Conservation (phyloP, 2,329 filamentous ascomycete genomes). For the Sporothrix variecibatus region DNA sequence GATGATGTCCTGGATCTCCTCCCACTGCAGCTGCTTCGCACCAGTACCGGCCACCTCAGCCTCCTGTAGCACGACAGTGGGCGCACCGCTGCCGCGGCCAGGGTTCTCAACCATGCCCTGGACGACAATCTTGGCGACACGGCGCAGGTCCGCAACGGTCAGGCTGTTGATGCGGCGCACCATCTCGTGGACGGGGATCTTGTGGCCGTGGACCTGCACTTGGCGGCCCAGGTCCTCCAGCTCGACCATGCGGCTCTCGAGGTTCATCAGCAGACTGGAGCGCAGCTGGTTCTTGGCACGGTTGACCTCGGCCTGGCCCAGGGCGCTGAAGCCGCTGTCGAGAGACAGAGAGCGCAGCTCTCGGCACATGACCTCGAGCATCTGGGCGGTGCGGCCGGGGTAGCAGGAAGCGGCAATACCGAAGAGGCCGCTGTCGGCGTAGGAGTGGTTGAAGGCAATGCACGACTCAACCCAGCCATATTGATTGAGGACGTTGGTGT, state of each 20-base stretch:
- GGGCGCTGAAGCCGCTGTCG: slow-evolving; percentile 70
- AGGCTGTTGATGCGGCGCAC: slow-evolving; percentile 81
- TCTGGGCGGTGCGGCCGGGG: slow-evolving; percentile 73
- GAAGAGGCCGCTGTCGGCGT: slow-evolving; percentile 93
- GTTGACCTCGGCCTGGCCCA: slow-evolving; percentile 77
- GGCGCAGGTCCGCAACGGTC: slow-evolving; percentile 75
- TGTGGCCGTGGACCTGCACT: slow-evolving; percentile 93
- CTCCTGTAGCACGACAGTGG: slow-evolving; percentile 93
- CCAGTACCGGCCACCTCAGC: slow-evolving; percentile 72
- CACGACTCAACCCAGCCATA: slow-evolving; percentile 97
- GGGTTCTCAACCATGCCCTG: slow-evolving; percentile 73
- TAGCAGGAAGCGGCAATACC: slow-evolving; percentile 87
- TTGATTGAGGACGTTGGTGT: slow-evolving; percentile 97
- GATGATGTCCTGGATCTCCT: slow-evolving; percentile 86
- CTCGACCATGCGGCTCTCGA: slow-evolving; percentile 96
- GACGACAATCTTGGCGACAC: slow-evolving; percentile 78
- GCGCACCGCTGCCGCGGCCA: slow-evolving; percentile 79
- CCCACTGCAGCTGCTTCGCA: slow-evolving; percentile 74
- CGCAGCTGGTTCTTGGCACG: slow-evolving; percentile 97
- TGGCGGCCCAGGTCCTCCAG: slow-evolving; percentile 93
- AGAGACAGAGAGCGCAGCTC: slow-evolving; percentile 79
- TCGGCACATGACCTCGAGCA: slow-evolving; percentile 95
- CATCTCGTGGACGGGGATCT: slow-evolving; percentile 92
- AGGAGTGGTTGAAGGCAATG: slow-evolving; percentile 94
- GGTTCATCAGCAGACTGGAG: slow-evolving; percentile 90